These are phyloP conservation scores for Ceratocystis huliohia DNA, from an alignment of 2,329 filamentous ascomycete genomes.

Conservation along the genomic window DNA sequence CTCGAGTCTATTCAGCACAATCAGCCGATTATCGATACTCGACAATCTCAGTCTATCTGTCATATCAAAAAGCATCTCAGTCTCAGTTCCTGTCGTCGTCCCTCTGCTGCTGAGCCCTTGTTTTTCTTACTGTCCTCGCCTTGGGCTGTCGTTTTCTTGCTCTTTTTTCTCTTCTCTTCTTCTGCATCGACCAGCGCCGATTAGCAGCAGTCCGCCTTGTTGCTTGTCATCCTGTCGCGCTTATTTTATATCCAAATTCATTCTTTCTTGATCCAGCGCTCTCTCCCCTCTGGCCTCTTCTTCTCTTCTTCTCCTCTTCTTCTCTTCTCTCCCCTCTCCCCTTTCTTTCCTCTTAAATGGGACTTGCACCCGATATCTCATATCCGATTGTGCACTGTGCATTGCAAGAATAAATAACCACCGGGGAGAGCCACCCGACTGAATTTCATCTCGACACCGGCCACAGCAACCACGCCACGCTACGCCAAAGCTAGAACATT, in stretches of 20 bases:
- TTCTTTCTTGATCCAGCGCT: too few relatives aligned
- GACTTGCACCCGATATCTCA: not conserved
- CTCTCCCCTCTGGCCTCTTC: too few relatives aligned
- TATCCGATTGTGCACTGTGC: not conserved
- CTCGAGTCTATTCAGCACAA: not conserved
- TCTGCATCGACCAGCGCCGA: not conserved
- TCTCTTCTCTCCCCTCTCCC: too few relatives aligned
- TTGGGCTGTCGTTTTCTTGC: not conserved
- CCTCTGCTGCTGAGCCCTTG: not conserved
- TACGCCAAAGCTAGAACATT: too few relatives aligned
- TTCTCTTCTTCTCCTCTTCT: too few relatives aligned
- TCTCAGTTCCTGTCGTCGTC: not conserved
- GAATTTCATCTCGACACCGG: not conserved
- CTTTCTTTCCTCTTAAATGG: not conserved
- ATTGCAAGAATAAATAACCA: not conserved
- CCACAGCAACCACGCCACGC: not conserved
- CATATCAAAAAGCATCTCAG: not conserved
- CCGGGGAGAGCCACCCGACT: not conserved
- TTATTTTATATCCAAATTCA: not conserved
- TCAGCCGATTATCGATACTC: not conserved
- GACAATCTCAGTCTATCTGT: not conserved
- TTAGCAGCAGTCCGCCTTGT: not conserved
- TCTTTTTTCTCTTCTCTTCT: not conserved
- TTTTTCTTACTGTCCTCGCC: not conserved
- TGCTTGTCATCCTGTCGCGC: not conserved